Evolutionary conservation across 257 asterid species (phyloP).

Genomic region (Solanum infundibuliforme): DNA sequence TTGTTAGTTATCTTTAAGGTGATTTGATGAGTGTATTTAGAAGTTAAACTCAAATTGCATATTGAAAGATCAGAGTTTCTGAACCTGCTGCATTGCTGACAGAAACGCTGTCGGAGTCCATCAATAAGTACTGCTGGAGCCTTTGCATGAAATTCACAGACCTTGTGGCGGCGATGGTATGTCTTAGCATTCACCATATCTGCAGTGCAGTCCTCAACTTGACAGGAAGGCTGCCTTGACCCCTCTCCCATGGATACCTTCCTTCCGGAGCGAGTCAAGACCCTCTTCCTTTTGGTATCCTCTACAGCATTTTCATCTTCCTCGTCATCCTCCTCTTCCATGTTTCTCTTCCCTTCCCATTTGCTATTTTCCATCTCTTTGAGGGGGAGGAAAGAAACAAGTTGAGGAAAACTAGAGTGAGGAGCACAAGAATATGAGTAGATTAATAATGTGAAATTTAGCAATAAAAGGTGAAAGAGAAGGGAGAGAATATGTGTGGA

Average conservation of each 20-base stretch:
- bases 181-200: neutral
- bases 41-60: neutral
- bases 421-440: neutral
- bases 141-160: conserved; percentile 8
- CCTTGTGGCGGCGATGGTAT: conserved; percentile 5
- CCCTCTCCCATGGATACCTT: conserved; percentile 31
- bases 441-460: conserved; percentile 17
- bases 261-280: conserved; percentile 24
- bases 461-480: conserved; percentile 11
- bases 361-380: conserved; percentile 47
- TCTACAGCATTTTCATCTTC: conserved; percentile 36
- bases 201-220: neutral
- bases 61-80: neutral
- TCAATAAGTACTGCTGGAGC: neutral
- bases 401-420: conserved; percentile 5
- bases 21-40: neutral
- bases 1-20: neutral
- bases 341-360: conserved; percentile 41
- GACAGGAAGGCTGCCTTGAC: conserved; percentile 24
- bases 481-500: neutral
- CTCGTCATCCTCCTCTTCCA: conserved; percentile 39
- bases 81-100: conserved; percentile 11
- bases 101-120: conserved; percentile 1
- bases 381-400: neutral
- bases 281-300: conserved; percentile 44